These are phyloP conservation scores for Aphanomyces cochlioides DNA, from an alignment of 352 stramenopile species.

Conservation along the genomic window DNA sequence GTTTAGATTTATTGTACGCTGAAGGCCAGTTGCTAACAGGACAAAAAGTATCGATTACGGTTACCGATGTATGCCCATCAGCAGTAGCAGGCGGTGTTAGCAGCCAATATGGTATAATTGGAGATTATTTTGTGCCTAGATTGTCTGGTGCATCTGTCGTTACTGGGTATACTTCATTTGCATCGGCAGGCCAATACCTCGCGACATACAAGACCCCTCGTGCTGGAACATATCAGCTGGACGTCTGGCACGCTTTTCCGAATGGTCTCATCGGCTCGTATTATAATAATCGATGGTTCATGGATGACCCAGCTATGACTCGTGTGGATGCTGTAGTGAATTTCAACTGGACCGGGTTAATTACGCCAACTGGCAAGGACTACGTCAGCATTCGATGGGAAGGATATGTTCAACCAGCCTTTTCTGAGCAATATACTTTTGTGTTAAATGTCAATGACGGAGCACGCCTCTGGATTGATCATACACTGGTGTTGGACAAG, in stretches of 20 bases:
- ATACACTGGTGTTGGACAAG: slow-evolving; percentile 76
- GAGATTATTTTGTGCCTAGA: slow-evolving; percentile 64
- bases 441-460: slow-evolving; percentile 87
- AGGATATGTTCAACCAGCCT: slow-evolving; percentile 88
- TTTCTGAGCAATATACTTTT: slow-evolving; percentile 87
- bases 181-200: slow-evolving; percentile 70
- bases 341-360: slow-evolving; percentile 88
- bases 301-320: slow-evolving; percentile 72
- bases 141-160: slow-evolving; percentile 51
- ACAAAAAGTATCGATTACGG: slow-evolving; percentile 40
- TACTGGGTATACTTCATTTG: slow-evolving; percentile 59
- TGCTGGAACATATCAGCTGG: slow-evolving; percentile 81
- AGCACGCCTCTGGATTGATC: slow-evolving; percentile 82
- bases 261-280: slow-evolving; percentile 89
- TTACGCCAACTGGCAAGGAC: slow-evolving; percentile 89
- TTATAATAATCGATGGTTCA: slow-evolving; percentile 96
- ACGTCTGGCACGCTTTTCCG: slow-evolving; percentile 64
- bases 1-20: slow-evolving; percentile 64
- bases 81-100: slow-evolving; percentile 39
- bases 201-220: slow-evolving; percentile 87
- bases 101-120: slow-evolving; percentile 49
- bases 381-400: slow-evolving; percentile 94
- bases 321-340: slow-evolving; percentile 87
- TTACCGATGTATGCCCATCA: slow-evolving; percentile 45
- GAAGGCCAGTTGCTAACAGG: slow-evolving; percentile 77